phyloP scores from a whole-genome alignment of 2,329 filamentous ascomycete genomes.

The Plectosphaerella cucumerina region DNA sequence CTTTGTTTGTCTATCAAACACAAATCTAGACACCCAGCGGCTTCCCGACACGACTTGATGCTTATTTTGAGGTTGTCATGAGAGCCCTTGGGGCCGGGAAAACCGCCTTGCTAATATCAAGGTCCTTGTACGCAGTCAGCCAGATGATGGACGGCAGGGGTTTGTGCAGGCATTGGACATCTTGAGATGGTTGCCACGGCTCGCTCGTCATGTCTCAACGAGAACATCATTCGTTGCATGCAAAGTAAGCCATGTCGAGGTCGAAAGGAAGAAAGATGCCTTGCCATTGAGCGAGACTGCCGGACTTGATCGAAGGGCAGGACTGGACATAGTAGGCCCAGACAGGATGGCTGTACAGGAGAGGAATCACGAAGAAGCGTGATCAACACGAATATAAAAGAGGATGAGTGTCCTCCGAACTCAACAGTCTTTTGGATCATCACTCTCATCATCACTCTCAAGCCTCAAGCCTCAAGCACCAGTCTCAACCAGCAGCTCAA shows the following conservation, averaged over 20 bases:
- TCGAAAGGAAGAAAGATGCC: neutral
- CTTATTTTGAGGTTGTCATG: neutral
- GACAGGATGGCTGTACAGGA: too few species aligned
- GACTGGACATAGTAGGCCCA: too few species aligned
- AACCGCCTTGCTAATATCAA: neutral
- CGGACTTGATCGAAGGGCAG: too few species aligned
- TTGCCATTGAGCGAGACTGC: neutral
- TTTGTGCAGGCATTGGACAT: neutral
- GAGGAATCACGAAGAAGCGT: neutral
- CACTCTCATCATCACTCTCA: slow-evolving; percentile 1
- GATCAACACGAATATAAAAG: neutral
- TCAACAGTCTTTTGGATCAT: neutral
- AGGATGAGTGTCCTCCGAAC: neutral
- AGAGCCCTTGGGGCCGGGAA: neutral
- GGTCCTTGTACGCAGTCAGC: neutral
- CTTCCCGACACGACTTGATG: neutral
- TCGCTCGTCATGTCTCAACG: neutral
- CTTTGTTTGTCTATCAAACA: neutral
- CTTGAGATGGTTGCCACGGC: neutral
- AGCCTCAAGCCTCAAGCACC: neutral
- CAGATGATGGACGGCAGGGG: neutral
- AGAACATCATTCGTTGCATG: neutral
- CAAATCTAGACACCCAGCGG: too few species aligned
- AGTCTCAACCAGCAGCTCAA: neutral
- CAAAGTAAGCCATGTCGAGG: neutral